These are phyloP conservation scores for Penicillium coprophilum DNA, from an alignment of 495 filamentous ascomycete genomes.

Conservation along the genomic window DNA sequence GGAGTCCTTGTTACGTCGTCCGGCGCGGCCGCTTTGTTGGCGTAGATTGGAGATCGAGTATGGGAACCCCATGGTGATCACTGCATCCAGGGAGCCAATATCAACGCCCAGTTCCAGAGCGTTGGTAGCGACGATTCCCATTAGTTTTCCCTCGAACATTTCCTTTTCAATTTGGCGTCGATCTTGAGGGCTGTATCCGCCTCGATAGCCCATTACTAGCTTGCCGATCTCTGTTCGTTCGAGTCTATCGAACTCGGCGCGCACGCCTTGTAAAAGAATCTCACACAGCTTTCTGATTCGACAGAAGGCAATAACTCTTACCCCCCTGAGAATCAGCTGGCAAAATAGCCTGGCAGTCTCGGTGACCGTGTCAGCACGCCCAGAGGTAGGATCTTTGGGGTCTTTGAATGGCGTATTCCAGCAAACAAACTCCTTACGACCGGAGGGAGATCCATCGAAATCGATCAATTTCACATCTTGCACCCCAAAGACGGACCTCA, in stretches of 20 bases:
- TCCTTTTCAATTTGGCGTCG: constrained; percentile 86
- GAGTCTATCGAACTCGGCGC: constrained; percentile 68
- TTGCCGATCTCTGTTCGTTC: constrained; percentile 71
- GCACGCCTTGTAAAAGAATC: constrained; percentile 75
- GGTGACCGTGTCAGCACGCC: constrained; percentile 74
- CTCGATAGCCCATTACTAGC: constrained; percentile 92
- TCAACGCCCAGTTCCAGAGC: constrained; percentile 93
- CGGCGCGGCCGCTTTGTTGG: constrained; percentile 93
- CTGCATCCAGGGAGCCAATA: constrained; percentile 92
- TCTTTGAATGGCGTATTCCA: constrained; percentile 99
- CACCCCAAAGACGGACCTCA: constrained; percentile 91
- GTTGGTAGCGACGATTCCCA: constrained; percentile 92
- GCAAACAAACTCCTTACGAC: constrained; percentile 92
- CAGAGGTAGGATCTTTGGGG: constrained; percentile 79
- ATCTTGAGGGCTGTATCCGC: constrained; percentile 95
- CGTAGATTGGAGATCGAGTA: constrained; percentile 92
- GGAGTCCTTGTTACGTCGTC: constrained; percentile 90
- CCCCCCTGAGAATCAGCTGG: constrained; percentile 83
- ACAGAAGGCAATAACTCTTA: constrained; percentile 93
- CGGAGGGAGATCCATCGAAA: constrained; percentile 91
- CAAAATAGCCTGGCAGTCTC: constrained; percentile 90
- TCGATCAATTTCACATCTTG: constrained; percentile 74
- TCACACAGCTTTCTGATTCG: constrained; percentile 86
- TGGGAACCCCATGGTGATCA: constrained; percentile 91
- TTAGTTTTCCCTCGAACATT: constrained; percentile 93